Percentiles rank a stretch among this genome's conserved stretches.
Evolutionary conservation across 441 rosid genomes (phyloP).

Genomic region (Erodium texanum): DNA sequence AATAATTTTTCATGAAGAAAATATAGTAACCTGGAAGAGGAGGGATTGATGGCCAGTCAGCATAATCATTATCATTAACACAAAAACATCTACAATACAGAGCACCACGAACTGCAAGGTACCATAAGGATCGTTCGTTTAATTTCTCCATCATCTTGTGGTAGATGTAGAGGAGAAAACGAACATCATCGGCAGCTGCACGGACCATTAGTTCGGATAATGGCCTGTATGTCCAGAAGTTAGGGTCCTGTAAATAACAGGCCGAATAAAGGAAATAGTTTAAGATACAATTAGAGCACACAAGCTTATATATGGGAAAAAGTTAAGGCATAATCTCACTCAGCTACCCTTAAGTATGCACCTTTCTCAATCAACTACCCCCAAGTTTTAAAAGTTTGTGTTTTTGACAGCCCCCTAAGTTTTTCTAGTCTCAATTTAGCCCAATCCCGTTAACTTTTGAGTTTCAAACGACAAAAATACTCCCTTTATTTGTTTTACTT

Average conservation of each 20-base stretch:
- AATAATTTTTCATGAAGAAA: not conserved
- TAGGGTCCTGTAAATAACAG: conserved; percentile 58
- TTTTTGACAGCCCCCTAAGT: too few relatives aligned
- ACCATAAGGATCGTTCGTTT: conserved; percentile 60
- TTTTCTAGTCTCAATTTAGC: too few relatives aligned
- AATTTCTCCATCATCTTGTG: conserved; percentile 74
- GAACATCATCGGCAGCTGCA: conserved; percentile 94
- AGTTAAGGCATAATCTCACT: too few relatives aligned
- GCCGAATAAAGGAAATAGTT: not conserved
- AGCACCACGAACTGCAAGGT: conserved; percentile 76
- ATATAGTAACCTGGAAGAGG: conserved; percentile 58
- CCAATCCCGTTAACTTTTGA: too few relatives aligned
- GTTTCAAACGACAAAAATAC: too few relatives aligned
- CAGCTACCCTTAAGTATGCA: too few relatives aligned
- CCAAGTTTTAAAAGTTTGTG: not conserved
- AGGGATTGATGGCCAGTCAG: conserved; percentile 67
- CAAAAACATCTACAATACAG: conserved; percentile 81
- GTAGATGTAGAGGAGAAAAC: conserved; percentile 72
- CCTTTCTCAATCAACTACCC: too few relatives aligned
- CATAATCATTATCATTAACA: conserved; percentile 53
- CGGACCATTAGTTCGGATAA: conserved; percentile 78
- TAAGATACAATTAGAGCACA: too few relatives aligned
- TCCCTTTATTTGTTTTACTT: too few relatives aligned
- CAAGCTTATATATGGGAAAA: too few relatives aligned
- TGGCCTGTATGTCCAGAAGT: conserved; percentile 78